Base-by-base conservation (phyloP, 257 asterid species). In the Gynochthodes officinalis region DNA sequence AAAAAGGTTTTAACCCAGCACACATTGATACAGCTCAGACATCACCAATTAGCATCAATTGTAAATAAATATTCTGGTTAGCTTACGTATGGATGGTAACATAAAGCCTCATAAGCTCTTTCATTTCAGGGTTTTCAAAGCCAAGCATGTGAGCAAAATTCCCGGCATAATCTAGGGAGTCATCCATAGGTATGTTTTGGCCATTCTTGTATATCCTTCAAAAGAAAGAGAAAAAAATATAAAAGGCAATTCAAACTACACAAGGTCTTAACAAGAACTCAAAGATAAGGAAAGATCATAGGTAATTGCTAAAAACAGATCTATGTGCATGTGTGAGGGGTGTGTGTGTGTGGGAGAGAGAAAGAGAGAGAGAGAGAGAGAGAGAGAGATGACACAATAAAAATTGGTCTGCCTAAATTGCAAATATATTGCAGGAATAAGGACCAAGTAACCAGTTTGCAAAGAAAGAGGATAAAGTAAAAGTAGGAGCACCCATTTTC, bases 111-210 rank as follows among this genome's bases (percentile, higher is more conserved):
- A 94, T 91, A 61, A 94, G 97, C 86, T 94, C 99, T 73, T 84
- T 90, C 97, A 91, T 90, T 73, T 90, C 91, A 4, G 96, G 91
- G 82, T 82, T 88, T 81, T 83, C 86, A 81, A 87, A 94, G 46
- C 99, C 99, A 60, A 95, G 90, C 99, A 95, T 90, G 88, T 95
- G 96, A 13, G 99, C 87, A 11, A 95, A 95, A 78, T 95, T 95
- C 52, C 78, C 99, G 63, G 98, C 99, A 73, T 90, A 95, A 84
- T 95, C 99, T 72, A 95, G 87, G 80, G 95, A 87, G 73, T 92
- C 96, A 63, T 92, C 94, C 83, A 77, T 76, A 13, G 96, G 83
- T 80, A 89, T 85, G 68, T 83, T 79, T 84, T 87, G 82, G 67
- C 96, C 97, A 53, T 83, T 89, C 86, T 95, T 95, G 89, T 87